Evolutionary conservation across 768 basidiomycete genomes (phyloP).

Genomic region (Psilocybe sp.): DNA sequence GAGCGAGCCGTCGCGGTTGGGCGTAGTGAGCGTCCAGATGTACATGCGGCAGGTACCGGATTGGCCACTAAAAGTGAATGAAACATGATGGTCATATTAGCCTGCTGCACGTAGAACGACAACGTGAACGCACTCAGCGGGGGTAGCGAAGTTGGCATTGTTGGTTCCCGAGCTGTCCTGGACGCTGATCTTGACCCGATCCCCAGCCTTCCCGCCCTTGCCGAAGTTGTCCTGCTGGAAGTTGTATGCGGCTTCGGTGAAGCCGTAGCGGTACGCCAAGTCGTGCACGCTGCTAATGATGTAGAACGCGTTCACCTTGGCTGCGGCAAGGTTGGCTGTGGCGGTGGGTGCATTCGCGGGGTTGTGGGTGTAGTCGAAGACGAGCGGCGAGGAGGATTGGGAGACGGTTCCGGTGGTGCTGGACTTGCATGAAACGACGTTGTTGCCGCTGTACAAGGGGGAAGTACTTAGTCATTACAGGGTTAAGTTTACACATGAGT

Average conservation of each 20-base stretch:
- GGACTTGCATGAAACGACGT: conserved; percentile 28
- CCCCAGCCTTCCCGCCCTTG: conserved; percentile 47
- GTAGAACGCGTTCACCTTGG: conserved; percentile 52
- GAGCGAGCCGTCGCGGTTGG: conserved; percentile 35
- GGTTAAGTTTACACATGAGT: no score
- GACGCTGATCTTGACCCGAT: conserved; percentile 52
- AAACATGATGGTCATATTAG: conserved; percentile 20
- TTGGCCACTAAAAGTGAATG: conserved; percentile 6
- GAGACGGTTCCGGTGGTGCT: conserved; percentile 23
- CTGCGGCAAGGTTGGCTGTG: conserved; percentile 43
- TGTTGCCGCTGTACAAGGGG: conserved; percentile 28
- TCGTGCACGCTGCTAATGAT: conserved; percentile 56
- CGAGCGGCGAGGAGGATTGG: conserved; percentile 30
- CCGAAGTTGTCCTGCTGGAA: conserved; percentile 59
- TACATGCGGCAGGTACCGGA: background rate
- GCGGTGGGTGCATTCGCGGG: conserved; percentile 31
- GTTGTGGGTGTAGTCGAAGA: conserved; percentile 34
- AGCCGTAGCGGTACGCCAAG: conserved; percentile 36
- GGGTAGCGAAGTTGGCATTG: conserved; percentile 43
- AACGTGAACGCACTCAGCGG: conserved; percentile 35
- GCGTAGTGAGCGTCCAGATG: conserved; percentile 6
- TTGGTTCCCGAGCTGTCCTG: conserved; percentile 47
- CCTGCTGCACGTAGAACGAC: conserved; percentile 8
- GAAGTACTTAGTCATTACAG: background rate
- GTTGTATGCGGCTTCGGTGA: conserved; percentile 47